Conservation (phyloP, 306 rosid species). For the Psophocarpus tetragonolobus region DNA sequence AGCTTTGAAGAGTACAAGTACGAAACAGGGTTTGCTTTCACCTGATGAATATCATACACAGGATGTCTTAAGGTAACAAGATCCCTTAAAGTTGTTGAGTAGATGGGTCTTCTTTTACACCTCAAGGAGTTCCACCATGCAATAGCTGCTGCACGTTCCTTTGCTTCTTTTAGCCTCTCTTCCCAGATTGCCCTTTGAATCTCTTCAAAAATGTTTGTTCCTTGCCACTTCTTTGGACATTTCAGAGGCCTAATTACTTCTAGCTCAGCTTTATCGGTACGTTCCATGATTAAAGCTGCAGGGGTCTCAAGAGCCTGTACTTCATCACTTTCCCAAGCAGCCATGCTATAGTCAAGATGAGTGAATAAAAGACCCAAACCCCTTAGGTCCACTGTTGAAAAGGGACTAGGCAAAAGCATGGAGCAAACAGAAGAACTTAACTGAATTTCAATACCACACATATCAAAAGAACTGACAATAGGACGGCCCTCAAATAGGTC, state of each 20-base stretch:
- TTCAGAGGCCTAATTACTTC: slow-evolving; percentile 63
- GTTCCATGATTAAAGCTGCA: slow-evolving; percentile 63
- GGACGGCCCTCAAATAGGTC: slow-evolving; percentile 99
- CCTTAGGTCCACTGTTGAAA: slow-evolving; percentile 71
- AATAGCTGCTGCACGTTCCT: slow-evolving; percentile 74
- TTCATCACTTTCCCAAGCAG: slow-evolving; percentile 94
- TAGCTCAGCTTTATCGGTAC: slow-evolving; percentile 44
- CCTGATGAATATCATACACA: slow-evolving; percentile 62
- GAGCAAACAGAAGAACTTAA: slow-evolving; percentile 85
- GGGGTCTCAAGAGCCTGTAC: slow-evolving; percentile 80
- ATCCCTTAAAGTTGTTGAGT: slow-evolving; percentile 74
- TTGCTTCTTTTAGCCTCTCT: slow-evolving; percentile 75
- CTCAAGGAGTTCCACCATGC: slow-evolving; percentile 99
- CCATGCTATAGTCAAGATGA: slow-evolving; percentile 83
- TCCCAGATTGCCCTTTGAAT: slow-evolving; percentile 81
- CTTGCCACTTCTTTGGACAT: slow-evolving; percentile 57
- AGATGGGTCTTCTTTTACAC: slow-evolving; percentile 69
- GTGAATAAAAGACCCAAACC: slow-evolving; percentile 84
- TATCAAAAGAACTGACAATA: slow-evolving; percentile 92
- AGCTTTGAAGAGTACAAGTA: slow-evolving; percentile 79
- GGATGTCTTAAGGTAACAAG: slow-evolving; percentile 77
- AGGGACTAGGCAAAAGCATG: slow-evolving; percentile 56
- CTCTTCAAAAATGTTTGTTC: slow-evolving; percentile 85
- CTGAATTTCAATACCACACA: slow-evolving; percentile 72
- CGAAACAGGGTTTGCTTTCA: slow-evolving; percentile 71